phyloP scores from a whole-genome alignment of 2,329 filamentous ascomycete species.

The Westerdykella ornata region DNA sequence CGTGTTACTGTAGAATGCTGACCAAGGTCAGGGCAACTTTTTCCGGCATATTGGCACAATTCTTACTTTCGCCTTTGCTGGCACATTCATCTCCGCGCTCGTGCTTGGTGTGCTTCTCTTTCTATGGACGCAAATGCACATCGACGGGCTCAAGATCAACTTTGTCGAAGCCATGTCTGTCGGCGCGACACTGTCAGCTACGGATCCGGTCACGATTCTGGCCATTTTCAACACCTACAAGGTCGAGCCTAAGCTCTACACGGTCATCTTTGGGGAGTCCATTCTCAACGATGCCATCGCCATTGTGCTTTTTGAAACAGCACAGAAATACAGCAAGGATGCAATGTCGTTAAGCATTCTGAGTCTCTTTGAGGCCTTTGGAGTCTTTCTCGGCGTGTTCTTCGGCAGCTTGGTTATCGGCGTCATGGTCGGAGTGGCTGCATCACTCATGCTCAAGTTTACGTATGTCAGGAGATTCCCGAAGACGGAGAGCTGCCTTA shows the following conservation, averaged over 20 bases:
- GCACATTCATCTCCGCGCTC: constrained; percentile 94
- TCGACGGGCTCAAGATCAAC: constrained; percentile 76
- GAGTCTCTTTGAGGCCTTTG: constrained; percentile 83
- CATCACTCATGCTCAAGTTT: constrained; percentile 85
- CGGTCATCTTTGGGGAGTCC: constrained; percentile 96
- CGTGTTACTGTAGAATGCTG: background rate
- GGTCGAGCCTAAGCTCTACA: constrained; percentile 97
- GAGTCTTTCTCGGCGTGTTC: constrained; percentile 92
- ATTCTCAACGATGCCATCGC: constrained; percentile 97
- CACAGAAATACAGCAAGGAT: constrained; percentile 81
- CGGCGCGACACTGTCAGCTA: constrained; percentile 91
- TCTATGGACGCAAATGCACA: constrained; percentile 78
- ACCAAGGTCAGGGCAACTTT: constrained; percentile 65
- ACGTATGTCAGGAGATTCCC: constrained; percentile 88
- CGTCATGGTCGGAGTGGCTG: constrained; percentile 75
- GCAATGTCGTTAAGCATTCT: constrained; percentile 63
- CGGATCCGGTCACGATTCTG: constrained; percentile 93
- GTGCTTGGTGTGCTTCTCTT: constrained; percentile 84
- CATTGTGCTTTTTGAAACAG: constrained; percentile 97
- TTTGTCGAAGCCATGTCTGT: constrained; percentile 97
- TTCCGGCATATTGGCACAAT: constrained; percentile 98
- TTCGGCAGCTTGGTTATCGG: constrained; percentile 90
- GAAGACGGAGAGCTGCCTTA: constrained; percentile 92
- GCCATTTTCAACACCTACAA: constrained; percentile 99
- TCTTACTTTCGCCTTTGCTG: constrained; percentile 92